Evolutionary conservation across 2,329 filamentous ascomycete species (phyloP).

Genomic region (Furcasterigmium sp.): DNA sequence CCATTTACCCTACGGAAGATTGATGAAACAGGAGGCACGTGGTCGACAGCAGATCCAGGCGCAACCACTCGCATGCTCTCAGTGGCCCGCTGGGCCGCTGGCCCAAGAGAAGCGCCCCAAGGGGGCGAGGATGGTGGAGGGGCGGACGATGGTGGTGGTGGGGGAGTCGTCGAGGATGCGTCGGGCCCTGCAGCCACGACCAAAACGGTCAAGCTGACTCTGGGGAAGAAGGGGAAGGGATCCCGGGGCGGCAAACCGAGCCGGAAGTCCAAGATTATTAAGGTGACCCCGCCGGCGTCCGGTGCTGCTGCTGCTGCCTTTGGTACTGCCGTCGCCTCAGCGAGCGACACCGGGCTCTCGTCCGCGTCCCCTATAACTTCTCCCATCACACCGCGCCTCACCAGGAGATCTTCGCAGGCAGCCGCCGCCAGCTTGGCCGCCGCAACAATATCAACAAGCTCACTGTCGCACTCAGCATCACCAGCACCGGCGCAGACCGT

Average conservation of each 20-base stretch:
- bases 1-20: constrained; percentile 2
- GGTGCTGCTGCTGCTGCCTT: not conserved
- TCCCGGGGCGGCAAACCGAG: constrained; percentile 5
- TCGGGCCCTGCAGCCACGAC: constrained; percentile 1
- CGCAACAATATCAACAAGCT: not conserved
- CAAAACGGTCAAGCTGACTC: constrained; percentile 4
- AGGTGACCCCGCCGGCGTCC: constrained; percentile 11
- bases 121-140: constrained; percentile 3
- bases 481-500: constrained; percentile 1
- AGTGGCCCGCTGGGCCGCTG: constrained; percentile 14
- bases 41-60: not conserved
- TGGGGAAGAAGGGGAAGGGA: constrained; percentile 9
- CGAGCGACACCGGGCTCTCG: constrained; percentile 4
- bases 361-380: constrained; percentile 8
- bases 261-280: constrained; percentile 11
- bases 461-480: not conserved
- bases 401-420: not conserved
- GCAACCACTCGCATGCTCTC: constrained; percentile 10
- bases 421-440: not conserved
- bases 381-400: not conserved
- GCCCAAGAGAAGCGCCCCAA: constrained; percentile 12
- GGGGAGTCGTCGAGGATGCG: not conserved
- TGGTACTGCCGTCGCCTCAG: not conserved
- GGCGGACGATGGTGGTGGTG: constrained; percentile 7
- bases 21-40: constrained; percentile 4